A percentile compares a stretch with the other conserved stretches of the same genome.
These are phyloP conservation scores for Fomitiporia mediterranea DNA, from an alignment of 1,284 basidiomycete species.

Conservation along the genomic window DNA sequence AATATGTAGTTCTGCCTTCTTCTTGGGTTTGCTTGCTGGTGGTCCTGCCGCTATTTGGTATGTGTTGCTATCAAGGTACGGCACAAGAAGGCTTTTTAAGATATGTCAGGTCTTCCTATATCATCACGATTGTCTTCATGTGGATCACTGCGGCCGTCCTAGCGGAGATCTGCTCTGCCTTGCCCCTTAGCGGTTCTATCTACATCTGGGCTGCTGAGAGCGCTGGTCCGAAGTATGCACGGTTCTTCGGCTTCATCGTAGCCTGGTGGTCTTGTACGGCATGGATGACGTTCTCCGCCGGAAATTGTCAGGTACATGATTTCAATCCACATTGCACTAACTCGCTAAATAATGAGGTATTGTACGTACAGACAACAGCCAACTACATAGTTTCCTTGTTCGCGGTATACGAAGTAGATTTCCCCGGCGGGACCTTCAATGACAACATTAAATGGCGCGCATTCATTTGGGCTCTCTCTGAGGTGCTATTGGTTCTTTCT, in stretches of 20 bases:
- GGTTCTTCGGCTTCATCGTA: constrained; percentile 82
- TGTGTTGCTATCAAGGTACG: neutral
- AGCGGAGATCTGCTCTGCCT: constrained; percentile 82
- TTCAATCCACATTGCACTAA: neutral
- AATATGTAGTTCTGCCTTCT: constrained; percentile 62
- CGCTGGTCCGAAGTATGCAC: constrained; percentile 75
- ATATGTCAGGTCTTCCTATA: constrained; percentile 64
- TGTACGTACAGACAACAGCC: constrained; percentile 57
- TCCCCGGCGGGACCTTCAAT: constrained; percentile 68
- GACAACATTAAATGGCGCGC: constrained; percentile 79
- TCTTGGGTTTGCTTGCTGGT: constrained; percentile 77
- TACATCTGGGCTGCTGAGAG: constrained; percentile 90
- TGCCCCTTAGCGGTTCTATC: constrained; percentile 83
- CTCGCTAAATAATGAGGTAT: constrained; percentile 4
- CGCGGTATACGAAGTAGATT: constrained; percentile 71
- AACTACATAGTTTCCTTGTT: constrained; percentile 82
- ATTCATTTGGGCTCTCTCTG: constrained; percentile 76
- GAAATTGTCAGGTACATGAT: constrained; percentile 67
- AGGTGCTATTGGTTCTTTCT: constrained; percentile 60
- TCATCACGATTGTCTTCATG: constrained; percentile 79
- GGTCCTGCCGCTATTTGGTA: constrained; percentile 82
- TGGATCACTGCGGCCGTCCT: constrained; percentile 79
- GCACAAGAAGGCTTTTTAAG: neutral
- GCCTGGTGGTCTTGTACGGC: constrained; percentile 88
- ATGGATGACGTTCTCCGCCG: constrained; percentile 86